Evolutionary conservation across 495 filamentous ascomycete genomes (phyloP).

Genomic region (Chlorociboria aeruginascens): DNA sequence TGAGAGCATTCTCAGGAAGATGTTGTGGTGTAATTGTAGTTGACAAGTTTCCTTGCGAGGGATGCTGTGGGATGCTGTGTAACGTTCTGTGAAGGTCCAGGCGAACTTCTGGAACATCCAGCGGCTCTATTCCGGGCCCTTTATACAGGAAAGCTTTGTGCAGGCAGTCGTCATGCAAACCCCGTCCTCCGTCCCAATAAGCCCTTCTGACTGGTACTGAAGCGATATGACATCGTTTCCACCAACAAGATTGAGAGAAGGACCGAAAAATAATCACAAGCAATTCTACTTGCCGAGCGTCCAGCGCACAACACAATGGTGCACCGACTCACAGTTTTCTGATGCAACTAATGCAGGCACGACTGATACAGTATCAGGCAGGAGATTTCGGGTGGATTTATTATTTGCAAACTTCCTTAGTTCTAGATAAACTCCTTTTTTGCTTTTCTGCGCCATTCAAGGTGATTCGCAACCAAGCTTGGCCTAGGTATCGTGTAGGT

Average conservation of each 20-base stretch:
- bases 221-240: too few species aligned
- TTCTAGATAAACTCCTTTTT: slow-evolving; percentile 15
- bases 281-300: too few species aligned
- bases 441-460: slow-evolving; percentile 18
- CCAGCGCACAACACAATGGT: too few species aligned
- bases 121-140: background rate
- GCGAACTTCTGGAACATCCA: background rate
- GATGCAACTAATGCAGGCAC: slow-evolving; percentile 22
- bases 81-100: background rate
- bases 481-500: background rate
- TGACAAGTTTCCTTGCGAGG: background rate
- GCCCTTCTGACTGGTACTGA: too few species aligned
- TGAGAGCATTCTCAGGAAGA: slow-evolving; percentile 2
- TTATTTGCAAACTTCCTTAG: slow-evolving; percentile 9
- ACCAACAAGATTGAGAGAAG: too few species aligned
- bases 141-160: too few species aligned
- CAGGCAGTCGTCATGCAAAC: too few species aligned
- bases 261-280: too few species aligned
- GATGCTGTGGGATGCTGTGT: background rate
- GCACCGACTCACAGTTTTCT: background rate
- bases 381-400: slow-evolving; percentile 4
- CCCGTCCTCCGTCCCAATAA: too few species aligned
- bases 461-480: slow-evolving; percentile 6
- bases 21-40: background rate
- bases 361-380: slow-evolving; percentile 11